A percentile compares a stretch with the other conserved stretches of the same genome.
These are phyloP conservation scores for Bjerkandera adusta DNA, from an alignment of 1,284 basidiomycete species.

Conservation along the genomic window DNA sequence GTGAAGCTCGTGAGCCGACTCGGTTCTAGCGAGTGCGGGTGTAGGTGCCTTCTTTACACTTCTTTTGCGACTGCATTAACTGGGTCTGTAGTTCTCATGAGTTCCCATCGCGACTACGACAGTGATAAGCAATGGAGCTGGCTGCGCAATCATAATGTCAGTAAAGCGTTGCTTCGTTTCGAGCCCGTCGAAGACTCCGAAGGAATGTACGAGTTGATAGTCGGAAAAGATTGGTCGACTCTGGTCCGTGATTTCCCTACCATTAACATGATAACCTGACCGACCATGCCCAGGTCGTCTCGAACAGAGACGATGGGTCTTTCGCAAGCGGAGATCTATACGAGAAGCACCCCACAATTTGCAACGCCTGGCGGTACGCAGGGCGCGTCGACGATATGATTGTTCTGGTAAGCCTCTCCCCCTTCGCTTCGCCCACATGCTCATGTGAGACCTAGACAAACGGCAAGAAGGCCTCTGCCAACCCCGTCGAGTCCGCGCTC, in stretches of 20 bases:
- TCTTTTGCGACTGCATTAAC: not conserved
- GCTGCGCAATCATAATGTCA: slow-evolving; percentile 8
- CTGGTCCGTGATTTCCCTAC: not conserved
- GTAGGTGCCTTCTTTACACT: slow-evolving; percentile 1
- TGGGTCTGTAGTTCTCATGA: slow-evolving; percentile 12
- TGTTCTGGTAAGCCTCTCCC: slow-evolving; percentile 10
- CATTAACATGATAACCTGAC: too few relatives aligned
- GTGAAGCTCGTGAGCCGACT: slow-evolving; percentile 13
- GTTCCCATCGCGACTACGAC: slow-evolving; percentile 12
- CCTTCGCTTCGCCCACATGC: not conserved
- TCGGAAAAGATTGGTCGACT: slow-evolving; percentile 10
- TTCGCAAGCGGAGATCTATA: slow-evolving; percentile 15
- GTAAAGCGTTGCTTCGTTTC: slow-evolving; percentile 6
- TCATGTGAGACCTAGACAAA: not conserved
- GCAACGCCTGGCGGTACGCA: slow-evolving; percentile 11
- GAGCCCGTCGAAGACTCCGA: slow-evolving; percentile 9
- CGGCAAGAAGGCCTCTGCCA: slow-evolving; percentile 14
- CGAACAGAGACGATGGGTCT: slow-evolving; percentile 10
- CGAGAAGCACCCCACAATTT: slow-evolving; percentile 8
- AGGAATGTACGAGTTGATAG: slow-evolving; percentile 10
- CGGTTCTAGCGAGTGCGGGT: slow-evolving; percentile 16
- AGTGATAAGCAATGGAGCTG: slow-evolving; percentile 13
- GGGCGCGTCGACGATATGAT: slow-evolving; percentile 13
- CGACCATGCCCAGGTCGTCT: slow-evolving; percentile 6
- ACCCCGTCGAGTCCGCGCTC: slow-evolving; percentile 10